Percentiles rank a stretch among this genome's conserved stretches.
Conservation (phyloP, 169 alveolate species). For the Perkinsus marinus region DNA sequence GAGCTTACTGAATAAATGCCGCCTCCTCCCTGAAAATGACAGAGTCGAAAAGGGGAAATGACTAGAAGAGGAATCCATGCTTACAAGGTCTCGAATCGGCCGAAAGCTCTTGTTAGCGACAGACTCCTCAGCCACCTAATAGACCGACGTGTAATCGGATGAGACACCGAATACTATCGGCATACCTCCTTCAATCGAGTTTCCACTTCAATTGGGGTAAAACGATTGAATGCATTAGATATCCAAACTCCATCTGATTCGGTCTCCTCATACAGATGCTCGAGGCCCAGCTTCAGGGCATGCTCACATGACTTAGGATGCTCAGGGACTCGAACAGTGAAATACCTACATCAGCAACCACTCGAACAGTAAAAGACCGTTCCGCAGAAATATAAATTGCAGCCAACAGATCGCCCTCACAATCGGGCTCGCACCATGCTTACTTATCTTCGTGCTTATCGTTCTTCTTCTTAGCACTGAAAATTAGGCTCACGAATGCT, state of each 20-base stretch:
- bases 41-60: too few relatives aligned
- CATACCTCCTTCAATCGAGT: too few relatives aligned
- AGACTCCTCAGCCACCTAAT: neutral
- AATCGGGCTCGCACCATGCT: too few relatives aligned
- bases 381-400: too few relatives aligned
- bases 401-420: too few relatives aligned
- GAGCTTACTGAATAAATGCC: neutral
- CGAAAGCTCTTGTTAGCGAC: neutral
- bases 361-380: too few relatives aligned
- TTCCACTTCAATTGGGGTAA: too few relatives aligned
- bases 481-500: too few relatives aligned
- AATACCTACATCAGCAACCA: neutral
- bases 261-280: neutral
- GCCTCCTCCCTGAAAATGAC: neutral
- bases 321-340: neutral
- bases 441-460: too few relatives aligned
- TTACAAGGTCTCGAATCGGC: neutral
- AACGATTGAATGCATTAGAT: too few relatives aligned
- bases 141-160: neutral
- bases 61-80: neutral
- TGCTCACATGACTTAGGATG: neutral
- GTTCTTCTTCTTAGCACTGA: too few relatives aligned
- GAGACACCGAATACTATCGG: neutral
- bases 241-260: neutral
- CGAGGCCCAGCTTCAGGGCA: neutral